phyloP scores from a whole-genome alignment of 73 alveolate genomes.

The Paramecium pentaurelia region DNA sequence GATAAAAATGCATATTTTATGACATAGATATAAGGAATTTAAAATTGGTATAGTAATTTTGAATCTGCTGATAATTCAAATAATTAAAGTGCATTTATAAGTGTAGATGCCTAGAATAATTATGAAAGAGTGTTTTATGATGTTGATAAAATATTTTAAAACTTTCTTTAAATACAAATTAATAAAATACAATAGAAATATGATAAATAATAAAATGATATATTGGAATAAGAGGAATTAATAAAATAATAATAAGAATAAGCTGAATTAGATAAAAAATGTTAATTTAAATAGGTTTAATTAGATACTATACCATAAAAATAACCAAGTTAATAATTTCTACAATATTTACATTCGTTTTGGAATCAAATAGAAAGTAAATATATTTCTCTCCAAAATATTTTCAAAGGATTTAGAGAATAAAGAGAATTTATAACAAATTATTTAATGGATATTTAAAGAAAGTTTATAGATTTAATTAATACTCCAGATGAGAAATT shows the following conservation, averaged over 20 bases:
- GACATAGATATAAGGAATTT: slow-evolving; percentile 74
- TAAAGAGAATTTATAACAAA: slow-evolving; percentile 84
- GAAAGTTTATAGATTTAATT: slow-evolving; percentile 83
- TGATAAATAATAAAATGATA: slow-evolving; percentile 44
- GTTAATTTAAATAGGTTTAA: slow-evolving; percentile 13
- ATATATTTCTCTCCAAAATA: slow-evolving; percentile 77
- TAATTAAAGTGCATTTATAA: neutral
- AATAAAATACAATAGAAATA: neutral
- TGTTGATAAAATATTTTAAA: slow-evolving; percentile 45
- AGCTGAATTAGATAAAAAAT: slow-evolving; percentile 72
- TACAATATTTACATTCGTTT: slow-evolving; percentile 14
- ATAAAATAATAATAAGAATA: slow-evolving; percentile 33
- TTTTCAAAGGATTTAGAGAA: slow-evolving; percentile 77
- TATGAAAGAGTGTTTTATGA: slow-evolving; percentile 60
- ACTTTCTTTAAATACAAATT: neutral
- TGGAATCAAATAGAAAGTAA: slow-evolving; percentile 76
- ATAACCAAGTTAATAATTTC: neutral
- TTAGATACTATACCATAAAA: neutral
- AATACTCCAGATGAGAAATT: slow-evolving; percentile 91
- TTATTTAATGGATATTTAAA: slow-evolving; percentile 72
- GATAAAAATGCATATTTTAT: slow-evolving; percentile 90
- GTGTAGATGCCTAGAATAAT: slow-evolving; percentile 53
- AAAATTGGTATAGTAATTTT: slow-evolving; percentile 85
- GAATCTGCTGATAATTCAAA: slow-evolving; percentile 76
- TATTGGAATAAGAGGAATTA: slow-evolving; percentile 61